These are phyloP conservation scores for Panicum hallii DNA, from an alignment of 202 grass and related monocot species.

Conservation along the genomic window DNA sequence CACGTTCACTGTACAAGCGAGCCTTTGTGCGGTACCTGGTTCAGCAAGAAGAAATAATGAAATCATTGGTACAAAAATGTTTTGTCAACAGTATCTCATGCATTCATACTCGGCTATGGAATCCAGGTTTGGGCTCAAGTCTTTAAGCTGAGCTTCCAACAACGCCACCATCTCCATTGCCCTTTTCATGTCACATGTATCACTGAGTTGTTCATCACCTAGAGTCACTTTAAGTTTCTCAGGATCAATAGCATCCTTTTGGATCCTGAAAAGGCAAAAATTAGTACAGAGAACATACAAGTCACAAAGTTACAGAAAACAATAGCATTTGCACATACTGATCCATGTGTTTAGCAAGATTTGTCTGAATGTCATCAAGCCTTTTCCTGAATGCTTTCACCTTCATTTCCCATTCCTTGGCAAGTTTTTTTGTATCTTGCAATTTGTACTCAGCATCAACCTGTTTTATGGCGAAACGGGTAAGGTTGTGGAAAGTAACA, in stretches of 20 bases:
- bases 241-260: constrained; percentile 84
- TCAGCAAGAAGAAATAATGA: constrained; percentile 42
- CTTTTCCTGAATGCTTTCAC: constrained; percentile 76
- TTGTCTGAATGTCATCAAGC: constrained; percentile 66
- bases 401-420: constrained; percentile 88
- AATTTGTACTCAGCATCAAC: constrained; percentile 86
- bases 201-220: constrained; percentile 62
- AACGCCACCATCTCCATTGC: constrained; percentile 86
- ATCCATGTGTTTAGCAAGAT: constrained; percentile 84
- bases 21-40: constrained; percentile 78
- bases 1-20: constrained; percentile 70
- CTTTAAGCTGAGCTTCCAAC: constrained; percentile 93
- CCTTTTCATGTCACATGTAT: constrained; percentile 68
- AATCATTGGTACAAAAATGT: constrained; percentile 26
- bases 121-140: constrained; percentile 96
- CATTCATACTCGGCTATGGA: constrained; percentile 90
- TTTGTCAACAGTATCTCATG: background rate
- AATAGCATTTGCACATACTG: constrained; percentile 64
- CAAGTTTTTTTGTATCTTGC: constrained; percentile 77
- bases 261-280: constrained; percentile 63
- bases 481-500: constrained; percentile 21
- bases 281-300: constrained; percentile 31
- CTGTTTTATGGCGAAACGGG: constrained; percentile 49
- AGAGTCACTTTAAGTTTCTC: constrained; percentile 82
- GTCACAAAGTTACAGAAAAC: constrained; percentile 4